Evolutionary conservation across 352 stramenopile genomes (phyloP), one percentile per base, ranked within the genome.

Genomic region (Peronospora destructor): DNA sequence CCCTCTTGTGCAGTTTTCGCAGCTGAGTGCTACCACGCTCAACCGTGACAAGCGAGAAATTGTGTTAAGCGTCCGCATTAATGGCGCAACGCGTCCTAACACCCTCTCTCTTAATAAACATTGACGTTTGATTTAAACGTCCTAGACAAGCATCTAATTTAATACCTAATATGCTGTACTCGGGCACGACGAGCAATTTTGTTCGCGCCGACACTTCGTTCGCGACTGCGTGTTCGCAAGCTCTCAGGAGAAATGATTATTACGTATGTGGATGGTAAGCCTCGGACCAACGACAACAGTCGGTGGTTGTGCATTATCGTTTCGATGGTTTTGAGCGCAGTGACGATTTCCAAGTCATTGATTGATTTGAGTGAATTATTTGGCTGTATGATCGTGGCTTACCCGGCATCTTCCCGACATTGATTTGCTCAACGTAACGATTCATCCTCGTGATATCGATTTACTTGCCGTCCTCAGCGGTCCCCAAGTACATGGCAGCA

Each of bases 261-360:
- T 0, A 54, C 45, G 37, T 54, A 63, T 21, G 45, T 49, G 10
- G 54, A 68, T 17, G 49, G 45, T 0, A 53, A 63, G 28, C 48
- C 53, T 12, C 44, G 52, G 2, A 38, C 33, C 33, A 38, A 1
- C 43, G 33, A 3, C 38, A 52, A 28, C 56, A 54, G 13, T 54
- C 47, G 0, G 44, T 42, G 5, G 43, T 26, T 17, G 46, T 66
- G 11, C 11, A 26, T 8, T 67, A 60, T 33, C 21, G 37, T 25
- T 45, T 69, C 26, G 60, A 66, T 16, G 56, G 51, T 0, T 65
- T 68, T 12, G 4, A 3, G 5, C 12, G 30, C 6, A 51, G 16
- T 2, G 52, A 64, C 10, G 49, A 64, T 0, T 71, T 76, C 30
- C 28, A 61, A 10, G 50, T 76, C 5, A 61, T 73, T n/a, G 51